Conservation (phyloP, 2,329 filamentous ascomycete species). For the Fusarium sp. region DNA sequence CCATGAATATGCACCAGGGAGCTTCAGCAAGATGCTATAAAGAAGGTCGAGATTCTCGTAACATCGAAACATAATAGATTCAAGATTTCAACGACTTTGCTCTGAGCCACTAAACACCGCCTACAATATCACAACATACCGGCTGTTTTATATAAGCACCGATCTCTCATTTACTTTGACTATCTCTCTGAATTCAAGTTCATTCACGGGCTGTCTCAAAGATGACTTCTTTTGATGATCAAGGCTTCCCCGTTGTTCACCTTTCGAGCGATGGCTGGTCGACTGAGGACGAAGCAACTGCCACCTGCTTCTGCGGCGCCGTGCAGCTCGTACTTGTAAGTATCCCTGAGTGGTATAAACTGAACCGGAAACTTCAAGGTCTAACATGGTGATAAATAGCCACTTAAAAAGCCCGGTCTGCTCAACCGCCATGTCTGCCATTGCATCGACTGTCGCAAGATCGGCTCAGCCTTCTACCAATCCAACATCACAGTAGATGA, state of each 20-base stretch:
- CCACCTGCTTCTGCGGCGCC: not conserved
- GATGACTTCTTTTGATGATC: not conserved
- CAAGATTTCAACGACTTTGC: not conserved
- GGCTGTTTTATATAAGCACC: not conserved
- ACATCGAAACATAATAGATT: not conserved
- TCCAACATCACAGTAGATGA: slow-evolving; percentile 1
- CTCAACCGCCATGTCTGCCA: not conserved
- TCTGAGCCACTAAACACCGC: not conserved
- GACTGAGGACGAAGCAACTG: not conserved
- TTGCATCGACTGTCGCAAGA: slow-evolving; percentile 3
- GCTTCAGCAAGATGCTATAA: not conserved
- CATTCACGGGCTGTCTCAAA: not conserved
- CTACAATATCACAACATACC: not conserved
- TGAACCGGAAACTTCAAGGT: not conserved
- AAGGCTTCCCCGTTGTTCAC: not conserved
- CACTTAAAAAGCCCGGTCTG: not conserved
- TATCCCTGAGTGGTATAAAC: fast-evolving
- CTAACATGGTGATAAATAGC: not conserved
- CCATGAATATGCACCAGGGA: too few species aligned
- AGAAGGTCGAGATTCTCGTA: not conserved
- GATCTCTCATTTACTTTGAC: not conserved
- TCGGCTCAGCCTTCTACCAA: slow-evolving; percentile 2
- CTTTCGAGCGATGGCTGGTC: slow-evolving; percentile 2
- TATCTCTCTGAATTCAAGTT: not conserved
- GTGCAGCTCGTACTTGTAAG: not conserved